These are phyloP conservation scores for Filobasidium wieringae DNA, from an alignment of 768 basidiomycete species.

Conservation along the genomic window DNA sequence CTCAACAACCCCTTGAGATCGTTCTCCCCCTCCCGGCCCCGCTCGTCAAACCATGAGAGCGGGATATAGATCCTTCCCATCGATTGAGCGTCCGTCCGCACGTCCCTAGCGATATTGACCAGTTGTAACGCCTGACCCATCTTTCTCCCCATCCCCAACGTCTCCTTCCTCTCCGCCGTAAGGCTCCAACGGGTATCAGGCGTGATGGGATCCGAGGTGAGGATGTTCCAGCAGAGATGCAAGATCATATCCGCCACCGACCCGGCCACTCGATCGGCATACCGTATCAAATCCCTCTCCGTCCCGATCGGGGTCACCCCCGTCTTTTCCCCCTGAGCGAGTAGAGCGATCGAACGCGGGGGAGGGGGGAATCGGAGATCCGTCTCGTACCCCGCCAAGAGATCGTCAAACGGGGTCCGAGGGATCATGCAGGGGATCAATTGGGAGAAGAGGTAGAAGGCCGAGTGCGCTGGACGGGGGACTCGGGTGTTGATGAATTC, in stretches of 20 bases:
- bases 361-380: conserved; percentile 24
- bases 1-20: neutral
- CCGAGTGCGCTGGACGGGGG: conserved; percentile 14
- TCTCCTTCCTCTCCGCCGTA: neutral
- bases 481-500: conserved; percentile 15
- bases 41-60: conserved; percentile 14
- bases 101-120: conserved; percentile 40
- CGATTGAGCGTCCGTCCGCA: conserved; percentile 30
- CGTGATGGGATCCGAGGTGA: neutral
- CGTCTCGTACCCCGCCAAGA: conserved; percentile 32
- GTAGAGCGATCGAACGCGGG: too few relatives aligned
- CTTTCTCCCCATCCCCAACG: conserved; percentile 21
- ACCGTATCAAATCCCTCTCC: conserved; percentile 31
- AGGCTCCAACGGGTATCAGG: neutral
- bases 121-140: conserved; percentile 42
- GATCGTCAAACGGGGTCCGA: conserved; percentile 24
- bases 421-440: conserved; percentile 29
- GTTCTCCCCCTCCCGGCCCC: conserved; percentile 1
- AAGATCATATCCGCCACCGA: conserved; percentile 39
- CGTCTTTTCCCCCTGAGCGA: too few relatives aligned
- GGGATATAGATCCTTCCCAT: conserved; percentile 38
- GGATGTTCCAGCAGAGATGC: conserved; percentile 34
- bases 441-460: conserved; percentile 28
- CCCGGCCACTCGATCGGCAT: conserved; percentile 40
- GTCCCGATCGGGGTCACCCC: conserved; percentile 33